These are phyloP conservation scores for Trichophyton schoenleinii DNA, from an alignment of 2,329 filamentous ascomycete species.

Conservation along the genomic window DNA sequence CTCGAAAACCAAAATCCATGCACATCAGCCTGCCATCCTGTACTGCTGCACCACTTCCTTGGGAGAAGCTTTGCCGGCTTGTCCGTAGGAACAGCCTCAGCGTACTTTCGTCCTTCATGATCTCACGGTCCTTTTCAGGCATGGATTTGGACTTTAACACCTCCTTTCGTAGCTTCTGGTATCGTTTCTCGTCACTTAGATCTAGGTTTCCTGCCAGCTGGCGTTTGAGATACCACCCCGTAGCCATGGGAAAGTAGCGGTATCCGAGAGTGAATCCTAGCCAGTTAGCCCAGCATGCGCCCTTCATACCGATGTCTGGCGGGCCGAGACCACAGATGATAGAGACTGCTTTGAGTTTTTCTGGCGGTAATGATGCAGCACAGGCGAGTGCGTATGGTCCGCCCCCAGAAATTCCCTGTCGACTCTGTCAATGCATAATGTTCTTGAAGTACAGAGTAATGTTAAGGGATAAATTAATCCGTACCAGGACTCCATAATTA, in stretches of 20 bases:
- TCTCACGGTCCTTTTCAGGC: conserved; percentile 17
- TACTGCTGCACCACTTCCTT: conserved; percentile 21
- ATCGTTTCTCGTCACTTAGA: conserved; percentile 23
- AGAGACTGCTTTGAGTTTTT: conserved; percentile 26
- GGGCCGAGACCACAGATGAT: conserved; percentile 28
- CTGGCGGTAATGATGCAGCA: conserved; percentile 26
- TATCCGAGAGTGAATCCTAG: conserved; percentile 23
- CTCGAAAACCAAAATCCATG: conserved; percentile 22
- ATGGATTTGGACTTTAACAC: not conserved
- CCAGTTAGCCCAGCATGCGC: conserved; percentile 17
- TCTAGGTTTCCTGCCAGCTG: conserved; percentile 20
- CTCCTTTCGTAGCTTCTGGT: conserved; percentile 15
- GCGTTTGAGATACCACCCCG: conserved; percentile 19
- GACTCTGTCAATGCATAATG: conserved; percentile 12
- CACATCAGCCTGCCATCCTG: conserved; percentile 22
- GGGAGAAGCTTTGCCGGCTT: conserved; percentile 18
- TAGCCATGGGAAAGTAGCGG: conserved; percentile 16
- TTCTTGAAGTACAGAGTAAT: not conserved
- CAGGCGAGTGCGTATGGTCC: conserved; percentile 39
- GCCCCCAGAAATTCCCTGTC: conserved; percentile 35
- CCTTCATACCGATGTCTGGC: conserved; percentile 25
- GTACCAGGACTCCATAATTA: conserved; percentile 32
- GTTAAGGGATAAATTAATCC: not conserved
- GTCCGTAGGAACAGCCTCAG: conserved; percentile 16
- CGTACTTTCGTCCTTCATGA: conserved; percentile 17